Base-by-base conservation (phyloP, 768 basidiomycete genomes). In the Tremella fuciformis region DNA sequence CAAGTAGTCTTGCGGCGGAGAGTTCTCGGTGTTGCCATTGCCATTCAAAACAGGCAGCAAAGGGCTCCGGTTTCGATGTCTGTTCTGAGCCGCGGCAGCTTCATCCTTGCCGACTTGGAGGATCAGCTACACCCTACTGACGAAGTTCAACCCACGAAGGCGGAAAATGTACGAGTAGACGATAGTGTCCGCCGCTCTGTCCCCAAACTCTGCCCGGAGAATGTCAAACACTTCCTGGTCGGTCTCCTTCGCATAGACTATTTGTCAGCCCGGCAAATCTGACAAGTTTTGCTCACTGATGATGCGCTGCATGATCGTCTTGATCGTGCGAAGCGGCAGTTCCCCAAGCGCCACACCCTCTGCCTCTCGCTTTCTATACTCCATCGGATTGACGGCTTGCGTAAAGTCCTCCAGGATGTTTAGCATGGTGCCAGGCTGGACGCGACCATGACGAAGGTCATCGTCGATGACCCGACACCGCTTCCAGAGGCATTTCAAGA, bases 401-500 rank as follows among this genome's bases (percentile, higher is more conserved):
- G 98, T 76, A 79, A 99, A 98, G 61, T 89, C 86, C 74, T 99
- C 96, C 61, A 99, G 87, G 3, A 92, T 88, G 15, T 87, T 87
- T 73, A 98, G 88, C 29, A 99, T 78, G 65, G 91, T 89, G 16
- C 90, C 86, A 18, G 92, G 88, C 73, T 91, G 88, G 37, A 99
- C 81, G 18, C 84, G 81, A 3, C 84, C 81, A 42, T 90, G 87
- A 62, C 84, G 84, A 47, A 99, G 82, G 74, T 93, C 91, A 70
- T 92, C 89, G 4, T 91, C 91, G 49, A 97, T 90, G 63, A 90
- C 93, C 64, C 93, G 83, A 4, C 91, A 91, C 56, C 98, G 80
- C 78, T 99, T 99, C 96, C 96, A 98, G 24, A 99, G 85, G 77
- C 96, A 99, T 80, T 97, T 94, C 58, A 92, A 78, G 16, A 91